Conservation (phyloP, 192 early-diverging fungal species). For the Umbelopsis isabellina region DNA sequence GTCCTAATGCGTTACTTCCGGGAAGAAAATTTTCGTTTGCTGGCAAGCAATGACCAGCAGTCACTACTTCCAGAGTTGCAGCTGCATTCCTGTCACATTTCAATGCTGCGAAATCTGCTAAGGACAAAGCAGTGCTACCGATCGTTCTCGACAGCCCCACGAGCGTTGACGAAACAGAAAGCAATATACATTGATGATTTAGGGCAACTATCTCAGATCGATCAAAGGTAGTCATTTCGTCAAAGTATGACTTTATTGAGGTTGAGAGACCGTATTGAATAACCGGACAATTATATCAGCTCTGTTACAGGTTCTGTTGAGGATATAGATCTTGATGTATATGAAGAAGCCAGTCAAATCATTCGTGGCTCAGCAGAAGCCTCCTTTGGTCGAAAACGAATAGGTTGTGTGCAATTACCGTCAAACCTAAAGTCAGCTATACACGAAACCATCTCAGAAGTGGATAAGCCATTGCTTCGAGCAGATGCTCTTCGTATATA, state of each 20-base stretch:
- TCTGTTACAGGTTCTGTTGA: background rate
- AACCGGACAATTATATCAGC: no score
- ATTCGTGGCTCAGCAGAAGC: constrained; percentile 40
- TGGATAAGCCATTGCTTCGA: constrained; percentile 51
- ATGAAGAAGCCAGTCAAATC: background rate
- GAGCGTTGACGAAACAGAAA: background rate
- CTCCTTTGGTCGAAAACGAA: constrained; percentile 45
- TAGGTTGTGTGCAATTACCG: constrained; percentile 44
- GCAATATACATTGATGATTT: constrained; percentile 4
- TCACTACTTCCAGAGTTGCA: no score
- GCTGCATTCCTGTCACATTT: no score
- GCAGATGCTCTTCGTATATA: constrained; percentile 56
- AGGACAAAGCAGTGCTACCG: background rate
- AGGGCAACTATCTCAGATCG: background rate
- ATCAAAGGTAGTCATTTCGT: background rate
- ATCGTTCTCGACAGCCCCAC: background rate
- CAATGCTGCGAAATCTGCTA: background rate
- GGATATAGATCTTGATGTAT: background rate
- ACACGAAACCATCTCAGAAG: constrained; percentile 29
- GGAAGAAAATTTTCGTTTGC: no score
- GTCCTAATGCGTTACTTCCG: no score
- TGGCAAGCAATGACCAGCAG: no score
- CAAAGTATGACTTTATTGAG: no score
- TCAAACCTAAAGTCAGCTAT: constrained; percentile 37
- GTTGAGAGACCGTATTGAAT: no score